Base-by-base conservation (phyloP, 306 rosid genomes). In the Calophaca sinica region DNA sequence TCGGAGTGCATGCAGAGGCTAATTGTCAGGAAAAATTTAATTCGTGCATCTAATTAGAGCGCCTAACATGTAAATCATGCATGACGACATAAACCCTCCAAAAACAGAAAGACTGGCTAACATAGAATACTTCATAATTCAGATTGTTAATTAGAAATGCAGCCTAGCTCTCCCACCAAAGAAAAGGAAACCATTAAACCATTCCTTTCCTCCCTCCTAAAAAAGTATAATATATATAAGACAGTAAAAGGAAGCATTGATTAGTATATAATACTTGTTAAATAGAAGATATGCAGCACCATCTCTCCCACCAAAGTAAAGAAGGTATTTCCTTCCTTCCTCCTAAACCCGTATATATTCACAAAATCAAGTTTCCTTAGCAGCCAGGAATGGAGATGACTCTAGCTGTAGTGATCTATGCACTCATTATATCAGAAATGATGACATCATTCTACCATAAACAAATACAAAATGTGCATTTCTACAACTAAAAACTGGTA, bases 121-220 rank as follows among this genome's bases (percentile, higher is more conserved):
- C 51, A 45, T 1, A 44, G 9, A 8, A 10, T 29, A 52, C 58
- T 12, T 26, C 3, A 60, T 9, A 62, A 20, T n/a, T 38, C 42
- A 59, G n/a, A 69, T 26, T 38, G 45, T 20, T 68, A 33, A 46
- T 46, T 35, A 58, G 62, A 77, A 68, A 8, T 44, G 46, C 74
- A 14, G 13, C 50, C 48, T 31, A 51, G 39, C 53, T 52, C 70
- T 7, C 52, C 70, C 54, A 26, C 42, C 66, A 57, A 35, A 46
- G 60, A 45, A 57, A 68, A 57, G 60, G 11, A 12, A 48, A 48
- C 1, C 15, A 10, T 7, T 20, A 20, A 20, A 20, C 11, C 26
- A 20, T 20, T 42, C 48, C 49, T 11, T 45, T 45, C 50, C 52
- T 12, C 14, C 52, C 52, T 48, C 52, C 13, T 48, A 48, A 48